phyloP scores from a whole-genome alignment of 2,329 filamentous ascomycete species.

The Penicillium sp. region DNA sequence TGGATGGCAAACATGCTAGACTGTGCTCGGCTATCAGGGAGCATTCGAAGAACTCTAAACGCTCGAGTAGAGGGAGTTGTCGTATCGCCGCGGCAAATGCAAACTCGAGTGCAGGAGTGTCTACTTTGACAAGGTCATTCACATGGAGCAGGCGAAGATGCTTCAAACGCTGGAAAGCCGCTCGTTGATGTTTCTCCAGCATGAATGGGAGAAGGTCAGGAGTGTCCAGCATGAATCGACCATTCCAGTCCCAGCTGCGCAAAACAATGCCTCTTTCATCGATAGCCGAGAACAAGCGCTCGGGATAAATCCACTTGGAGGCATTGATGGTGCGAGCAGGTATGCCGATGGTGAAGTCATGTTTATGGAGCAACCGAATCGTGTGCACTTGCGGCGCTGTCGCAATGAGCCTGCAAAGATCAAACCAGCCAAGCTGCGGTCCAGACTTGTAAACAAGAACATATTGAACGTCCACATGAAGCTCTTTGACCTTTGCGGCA shows the following conservation, averaged over 20 bases:
- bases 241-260: constrained; percentile 64
- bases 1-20: constrained; percentile 70
- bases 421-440: constrained; percentile 60
- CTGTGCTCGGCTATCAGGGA: constrained; percentile 72
- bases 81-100: constrained; percentile 56
- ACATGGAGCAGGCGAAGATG: constrained; percentile 48
- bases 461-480: constrained; percentile 71
- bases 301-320: constrained; percentile 71
- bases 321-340: constrained; percentile 36
- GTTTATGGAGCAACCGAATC: constrained; percentile 73
- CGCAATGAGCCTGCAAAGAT: constrained; percentile 64
- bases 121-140: constrained; percentile 50
- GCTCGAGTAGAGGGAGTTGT: constrained; percentile 67
- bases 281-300: constrained; percentile 69
- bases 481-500: constrained; percentile 69
- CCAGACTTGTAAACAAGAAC: constrained; percentile 61
- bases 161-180: constrained; percentile 57
- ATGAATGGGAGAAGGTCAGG: constrained; percentile 52
- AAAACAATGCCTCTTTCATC: constrained; percentile 55
- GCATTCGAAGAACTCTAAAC: constrained; percentile 76
- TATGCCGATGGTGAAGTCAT: constrained; percentile 58
- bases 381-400: constrained; percentile 70
- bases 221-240: constrained; percentile 48
- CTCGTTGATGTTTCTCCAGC: constrained; percentile 59
- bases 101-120: constrained; percentile 38